Base-by-base conservation (phyloP, 106 monocot species). In the Dendrobium officinale region DNA sequence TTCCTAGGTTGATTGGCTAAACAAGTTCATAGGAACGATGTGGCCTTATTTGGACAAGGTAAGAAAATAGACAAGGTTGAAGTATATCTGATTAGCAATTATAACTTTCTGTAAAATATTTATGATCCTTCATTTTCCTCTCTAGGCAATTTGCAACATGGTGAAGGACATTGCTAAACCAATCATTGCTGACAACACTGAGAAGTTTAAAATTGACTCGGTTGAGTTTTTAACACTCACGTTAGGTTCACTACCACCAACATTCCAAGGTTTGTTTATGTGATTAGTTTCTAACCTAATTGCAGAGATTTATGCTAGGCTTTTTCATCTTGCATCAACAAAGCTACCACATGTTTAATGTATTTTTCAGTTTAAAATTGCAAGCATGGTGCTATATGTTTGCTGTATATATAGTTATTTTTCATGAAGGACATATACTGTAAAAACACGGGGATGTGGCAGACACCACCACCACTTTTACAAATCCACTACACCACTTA, bases 21-120 rank as follows among this genome's bases (percentile, higher is more conserved):
- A 98, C 88, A 89, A 78, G 79, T 89, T 98, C 58, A 10, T 98
- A n/a, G 91, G 91, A 75, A 78, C 13, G 6, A 92, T 98, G 92
- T 98, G 97, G 97, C 97, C 97, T 56, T 95, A 94, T 83, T 82
- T 98, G 45, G 94, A 98, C 81, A 98, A 98, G 97, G 97, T 98
- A 26, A 79, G 77, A 5, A 37, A 81, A 27, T 82, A 0, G 16
- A 56, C 58, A 75, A 27, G 44, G 37, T 75, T 75, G 59, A 72
- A 48, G 44, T 56, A 33, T 51, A 48, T 42, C 19, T 20, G 22
- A 42, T 22, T 26, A 59, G 19, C 5, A 59, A n/a, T 6, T 40
- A 48, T 44, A 8, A 42, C 45, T 2, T 26, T 49, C 42, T 55
- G 67, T 22, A 2, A 51, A 31, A 59, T 72, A 26, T 13, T 82